phyloP scores from a whole-genome alignment of 148 eudicot genomes.

The Cornus suecica region DNA sequence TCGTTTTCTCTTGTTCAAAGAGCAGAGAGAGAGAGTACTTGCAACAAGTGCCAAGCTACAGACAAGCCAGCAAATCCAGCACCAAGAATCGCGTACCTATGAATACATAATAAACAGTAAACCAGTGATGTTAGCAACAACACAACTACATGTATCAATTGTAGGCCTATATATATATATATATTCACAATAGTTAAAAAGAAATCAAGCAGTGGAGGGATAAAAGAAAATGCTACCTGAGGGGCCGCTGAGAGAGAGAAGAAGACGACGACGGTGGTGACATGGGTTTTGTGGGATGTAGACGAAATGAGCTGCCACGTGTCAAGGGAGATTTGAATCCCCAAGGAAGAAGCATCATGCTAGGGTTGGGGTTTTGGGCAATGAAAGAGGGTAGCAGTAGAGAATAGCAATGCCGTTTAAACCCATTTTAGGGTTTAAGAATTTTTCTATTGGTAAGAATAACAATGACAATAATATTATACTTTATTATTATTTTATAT shows the following conservation, averaged over 20 bases:
- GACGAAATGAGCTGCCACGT: background rate
- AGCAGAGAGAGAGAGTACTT: slow-evolving; percentile 34
- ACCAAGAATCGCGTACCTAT: slow-evolving; percentile 90
- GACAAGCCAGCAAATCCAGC: slow-evolving; percentile 99
- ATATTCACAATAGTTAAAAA: background rate
- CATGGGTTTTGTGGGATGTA: background rate
- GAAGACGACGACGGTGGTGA: slow-evolving; percentile 12
- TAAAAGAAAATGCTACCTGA: slow-evolving; percentile 14
- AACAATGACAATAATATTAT: too few relatives aligned
- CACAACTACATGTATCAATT: background rate
- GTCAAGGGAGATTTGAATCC: background rate
- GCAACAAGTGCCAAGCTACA: slow-evolving; percentile 81
- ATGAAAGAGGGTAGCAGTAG: slow-evolving; percentile 2
- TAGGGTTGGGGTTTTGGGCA: background rate
- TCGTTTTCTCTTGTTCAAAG: background rate
- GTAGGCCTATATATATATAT: background rate
- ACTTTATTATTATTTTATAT: too few relatives aligned
- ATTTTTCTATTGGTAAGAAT: too few relatives aligned
- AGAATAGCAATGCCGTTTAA: too few relatives aligned
- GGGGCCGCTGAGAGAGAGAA: slow-evolving; percentile 17
- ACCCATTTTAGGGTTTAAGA: too few relatives aligned
- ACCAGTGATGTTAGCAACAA: too few relatives aligned
- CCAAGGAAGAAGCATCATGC: background rate
- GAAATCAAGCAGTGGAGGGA: background rate
- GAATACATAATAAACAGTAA: background rate